These are phyloP conservation scores for Hyparrhenia diplandra DNA, from an alignment of 176 grass and related monocot genomes.

Conservation along the genomic window DNA sequence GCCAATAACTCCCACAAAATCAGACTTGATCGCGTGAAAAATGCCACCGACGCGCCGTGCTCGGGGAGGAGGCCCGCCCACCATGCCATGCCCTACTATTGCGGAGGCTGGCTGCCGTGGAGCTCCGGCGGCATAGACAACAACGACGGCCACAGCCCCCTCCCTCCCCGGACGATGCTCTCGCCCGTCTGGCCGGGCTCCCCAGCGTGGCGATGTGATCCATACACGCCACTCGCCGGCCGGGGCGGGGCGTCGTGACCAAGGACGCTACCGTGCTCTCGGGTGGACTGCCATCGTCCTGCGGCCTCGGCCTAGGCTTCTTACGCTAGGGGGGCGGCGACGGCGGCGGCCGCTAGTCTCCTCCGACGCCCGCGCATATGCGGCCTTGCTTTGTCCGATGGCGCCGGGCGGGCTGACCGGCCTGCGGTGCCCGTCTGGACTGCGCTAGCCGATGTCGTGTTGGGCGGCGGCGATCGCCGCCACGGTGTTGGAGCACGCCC, in stretches of 20 bases:
- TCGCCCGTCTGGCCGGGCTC: not conserved
- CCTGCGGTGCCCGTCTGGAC: too few relatives aligned
- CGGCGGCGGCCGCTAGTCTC: too few relatives aligned
- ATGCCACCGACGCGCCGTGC: too few relatives aligned
- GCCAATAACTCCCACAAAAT: too few relatives aligned
- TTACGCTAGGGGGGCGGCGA: too few relatives aligned
- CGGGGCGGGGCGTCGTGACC: not conserved
- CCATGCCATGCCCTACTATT: not conserved
- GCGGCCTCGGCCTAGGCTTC: too few relatives aligned
- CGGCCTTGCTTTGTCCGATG: too few relatives aligned
- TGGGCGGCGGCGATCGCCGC: too few relatives aligned
- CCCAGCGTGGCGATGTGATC: not conserved
- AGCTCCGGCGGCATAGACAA: not conserved
- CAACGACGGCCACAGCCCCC: not conserved
- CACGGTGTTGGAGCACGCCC: not conserved
- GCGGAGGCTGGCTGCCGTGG: not conserved
- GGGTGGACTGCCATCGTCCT: not conserved
- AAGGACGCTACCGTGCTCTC: not conserved
- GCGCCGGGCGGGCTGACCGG: too few relatives aligned
- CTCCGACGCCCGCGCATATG: too few relatives aligned
- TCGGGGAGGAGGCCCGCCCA: not conserved
- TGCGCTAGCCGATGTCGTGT: too few relatives aligned
- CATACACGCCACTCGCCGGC: slow-evolving; percentile 9
- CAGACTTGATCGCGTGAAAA: too few relatives aligned
- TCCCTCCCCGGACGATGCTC: not conserved